These are phyloP conservation scores for Isatis lusitanica DNA, from an alignment of 441 rosid genomes.

Conservation along the genomic window DNA sequence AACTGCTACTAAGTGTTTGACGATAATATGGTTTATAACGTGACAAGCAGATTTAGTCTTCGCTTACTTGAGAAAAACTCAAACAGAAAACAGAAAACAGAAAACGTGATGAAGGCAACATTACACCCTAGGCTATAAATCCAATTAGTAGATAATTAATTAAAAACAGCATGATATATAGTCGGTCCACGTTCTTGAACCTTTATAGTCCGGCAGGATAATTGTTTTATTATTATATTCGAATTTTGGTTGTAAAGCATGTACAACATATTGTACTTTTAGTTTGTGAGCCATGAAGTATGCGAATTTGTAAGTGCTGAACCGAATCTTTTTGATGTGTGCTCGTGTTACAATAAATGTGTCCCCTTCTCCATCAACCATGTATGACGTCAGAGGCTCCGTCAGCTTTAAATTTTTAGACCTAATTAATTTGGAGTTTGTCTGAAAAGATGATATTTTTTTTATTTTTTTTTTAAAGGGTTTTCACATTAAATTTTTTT, in stretches of 20 bases:
- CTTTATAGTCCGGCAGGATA: constrained; percentile 26
- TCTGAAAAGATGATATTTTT: no score
- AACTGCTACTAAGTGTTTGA: constrained; percentile 29
- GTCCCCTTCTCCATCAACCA: neutral
- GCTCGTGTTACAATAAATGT: neutral
- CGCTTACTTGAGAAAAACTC: neutral
- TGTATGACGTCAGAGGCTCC: constrained; percentile 15
- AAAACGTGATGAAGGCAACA: constrained; percentile 40
- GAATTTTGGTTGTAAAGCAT: neutral
- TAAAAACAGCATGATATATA: neutral
- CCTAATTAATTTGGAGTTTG: neutral
- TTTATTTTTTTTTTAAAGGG: no score
- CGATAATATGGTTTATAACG: constrained; percentile 31
- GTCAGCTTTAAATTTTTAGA: constrained; percentile 3
- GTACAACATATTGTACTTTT: neutral
- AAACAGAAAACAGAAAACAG: constrained; percentile 10
- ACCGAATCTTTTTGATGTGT: constrained; percentile 19
- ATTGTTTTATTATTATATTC: constrained; percentile 1
- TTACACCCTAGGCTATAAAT: constrained; percentile 13
- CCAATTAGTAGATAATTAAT: constrained; percentile 10
- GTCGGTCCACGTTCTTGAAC: constrained; percentile 31
- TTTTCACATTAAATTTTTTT: no score
- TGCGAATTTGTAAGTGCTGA: constrained; percentile 2
- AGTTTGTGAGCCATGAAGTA: neutral
- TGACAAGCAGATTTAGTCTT: constrained; percentile 30